phyloP scores from a whole-genome alignment of 1,284 basidiomycete species.

The Fomitopsis schrenkii region DNA sequence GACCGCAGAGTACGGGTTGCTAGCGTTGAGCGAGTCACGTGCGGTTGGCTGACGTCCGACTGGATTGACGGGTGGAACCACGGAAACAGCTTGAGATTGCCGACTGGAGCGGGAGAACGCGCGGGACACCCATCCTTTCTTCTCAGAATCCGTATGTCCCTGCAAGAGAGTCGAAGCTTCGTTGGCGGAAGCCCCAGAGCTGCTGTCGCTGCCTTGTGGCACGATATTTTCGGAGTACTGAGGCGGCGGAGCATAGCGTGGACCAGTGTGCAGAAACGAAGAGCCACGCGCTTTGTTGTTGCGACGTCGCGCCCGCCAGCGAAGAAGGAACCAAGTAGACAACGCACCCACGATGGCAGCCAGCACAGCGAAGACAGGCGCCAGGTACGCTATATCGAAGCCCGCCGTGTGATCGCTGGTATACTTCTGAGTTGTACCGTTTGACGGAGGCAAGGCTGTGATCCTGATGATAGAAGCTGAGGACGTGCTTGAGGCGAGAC shows the following conservation, averaged over 20 bases:
- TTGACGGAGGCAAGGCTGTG: slow-evolving; percentile 38
- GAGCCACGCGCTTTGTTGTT: slow-evolving; percentile 6
- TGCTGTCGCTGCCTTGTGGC: not conserved
- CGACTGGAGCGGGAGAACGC: slow-evolving; percentile 8
- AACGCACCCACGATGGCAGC: slow-evolving; percentile 34
- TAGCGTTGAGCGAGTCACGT: not conserved
- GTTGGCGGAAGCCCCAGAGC: not conserved
- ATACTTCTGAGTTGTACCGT: slow-evolving; percentile 18
- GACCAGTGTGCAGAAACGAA: slow-evolving; percentile 30
- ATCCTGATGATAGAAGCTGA: slow-evolving; percentile 23
- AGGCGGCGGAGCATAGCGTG: slow-evolving; percentile 31
- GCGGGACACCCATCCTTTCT: slow-evolving; percentile 12
- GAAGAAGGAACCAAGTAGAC: slow-evolving; percentile 21
- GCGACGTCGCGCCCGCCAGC: slow-evolving; percentile 15
- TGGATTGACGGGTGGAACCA: not conserved
- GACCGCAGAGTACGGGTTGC: not conserved
- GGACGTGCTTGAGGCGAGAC: not conserved
- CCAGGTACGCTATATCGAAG: slow-evolving; percentile 35
- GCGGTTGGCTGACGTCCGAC: not conserved
- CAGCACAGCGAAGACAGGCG: slow-evolving; percentile 35
- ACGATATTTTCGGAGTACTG: slow-evolving; percentile 2
- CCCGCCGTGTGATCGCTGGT: slow-evolving; percentile 9
- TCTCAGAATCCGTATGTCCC: not conserved
- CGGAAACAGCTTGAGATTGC: slow-evolving; percentile 1
- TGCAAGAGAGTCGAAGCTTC: not conserved